These are phyloP conservation scores for Schizosaccharomyces lindneri DNA, from an alignment of 805 yeast genomes.

Conservation along the genomic window DNA sequence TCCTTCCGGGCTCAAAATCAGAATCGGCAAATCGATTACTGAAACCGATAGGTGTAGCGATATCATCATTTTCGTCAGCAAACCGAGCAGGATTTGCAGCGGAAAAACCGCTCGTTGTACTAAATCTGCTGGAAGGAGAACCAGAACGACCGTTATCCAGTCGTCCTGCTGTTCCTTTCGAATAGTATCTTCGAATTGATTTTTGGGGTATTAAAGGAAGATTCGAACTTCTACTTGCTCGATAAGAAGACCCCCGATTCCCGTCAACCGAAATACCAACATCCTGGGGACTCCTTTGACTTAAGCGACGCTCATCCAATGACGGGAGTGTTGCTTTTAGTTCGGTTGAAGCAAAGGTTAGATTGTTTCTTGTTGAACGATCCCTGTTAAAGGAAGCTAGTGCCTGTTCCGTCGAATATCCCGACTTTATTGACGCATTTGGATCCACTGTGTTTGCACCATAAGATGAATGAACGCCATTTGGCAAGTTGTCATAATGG, in stretches of 20 bases:
- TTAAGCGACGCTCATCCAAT: not conserved
- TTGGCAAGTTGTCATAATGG: too few relatives aligned
- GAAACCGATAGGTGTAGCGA: not conserved
- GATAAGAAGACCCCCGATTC: not conserved
- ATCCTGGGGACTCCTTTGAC: not conserved
- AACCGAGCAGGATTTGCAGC: not conserved
- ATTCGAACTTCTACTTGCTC: not conserved
- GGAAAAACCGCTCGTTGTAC: not conserved
- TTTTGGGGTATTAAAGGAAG: not conserved
- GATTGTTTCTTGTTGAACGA: too few relatives aligned
- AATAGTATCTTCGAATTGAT: not conserved
- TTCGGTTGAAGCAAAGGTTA: not conserved
- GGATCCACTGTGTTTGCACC: too few relatives aligned
- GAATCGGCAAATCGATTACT: not conserved
- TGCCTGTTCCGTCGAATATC: too few relatives aligned
- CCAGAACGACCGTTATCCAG: not conserved
- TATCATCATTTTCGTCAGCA: not conserved
- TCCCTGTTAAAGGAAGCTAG: too few relatives aligned
- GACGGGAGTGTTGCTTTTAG: not conserved
- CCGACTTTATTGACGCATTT: too few relatives aligned
- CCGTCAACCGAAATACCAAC: not conserved
- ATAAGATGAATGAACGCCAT: too few relatives aligned
- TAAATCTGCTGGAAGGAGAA: not conserved
- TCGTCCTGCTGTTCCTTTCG: not conserved
- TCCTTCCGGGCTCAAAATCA: not conserved